phyloP scores from a whole-genome alignment of 75 land plant genomes.

The Sequoia sempervirens region DNA sequence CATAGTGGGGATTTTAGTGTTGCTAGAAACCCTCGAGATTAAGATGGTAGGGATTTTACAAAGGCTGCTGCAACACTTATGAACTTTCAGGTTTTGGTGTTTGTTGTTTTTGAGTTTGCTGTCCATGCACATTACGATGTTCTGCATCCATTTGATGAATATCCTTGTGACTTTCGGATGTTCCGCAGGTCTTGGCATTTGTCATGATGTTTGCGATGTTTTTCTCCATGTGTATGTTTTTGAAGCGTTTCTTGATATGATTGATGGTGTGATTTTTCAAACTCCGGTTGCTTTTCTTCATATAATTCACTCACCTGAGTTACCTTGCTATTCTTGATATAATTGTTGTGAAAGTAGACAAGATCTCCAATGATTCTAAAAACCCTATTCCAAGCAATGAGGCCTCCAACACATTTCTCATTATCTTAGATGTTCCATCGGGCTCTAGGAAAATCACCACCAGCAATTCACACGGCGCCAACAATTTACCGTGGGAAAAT shows the following conservation, averaged over 20 bases:
- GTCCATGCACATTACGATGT: constrained; percentile 6
- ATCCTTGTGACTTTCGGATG: constrained; percentile 11
- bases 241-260: constrained; percentile 5
- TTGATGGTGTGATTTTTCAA: constrained; percentile 20
- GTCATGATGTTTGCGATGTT: constrained; percentile 1
- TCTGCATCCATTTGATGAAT: constrained; percentile 17
- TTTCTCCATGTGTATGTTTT: constrained; percentile 5
- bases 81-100: constrained; percentile 11
- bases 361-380: not conserved
- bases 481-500: too few relatives aligned
- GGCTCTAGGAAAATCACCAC: too few relatives aligned
- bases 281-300: constrained; percentile 17
- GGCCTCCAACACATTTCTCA: not conserved
- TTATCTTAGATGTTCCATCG: not conserved
- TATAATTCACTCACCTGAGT: constrained; percentile 1
- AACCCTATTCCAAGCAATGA: not conserved
- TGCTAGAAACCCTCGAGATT: constrained; percentile 32
- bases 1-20: constrained; percentile 29
- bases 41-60: constrained; percentile 21
- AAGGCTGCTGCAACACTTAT: constrained; percentile 14
- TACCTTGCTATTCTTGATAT: constrained; percentile 3
- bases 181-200: constrained; percentile 14
- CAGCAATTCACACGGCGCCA: too few relatives aligned
- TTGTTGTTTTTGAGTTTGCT: constrained; percentile 25
- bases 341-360: not conserved